Percentiles rank a stretch among this genome's conserved stretches.
Evolutionary conservation across 1,139 yeast genomes (phyloP).

Genomic region (Geotrichum bryndzae): DNA sequence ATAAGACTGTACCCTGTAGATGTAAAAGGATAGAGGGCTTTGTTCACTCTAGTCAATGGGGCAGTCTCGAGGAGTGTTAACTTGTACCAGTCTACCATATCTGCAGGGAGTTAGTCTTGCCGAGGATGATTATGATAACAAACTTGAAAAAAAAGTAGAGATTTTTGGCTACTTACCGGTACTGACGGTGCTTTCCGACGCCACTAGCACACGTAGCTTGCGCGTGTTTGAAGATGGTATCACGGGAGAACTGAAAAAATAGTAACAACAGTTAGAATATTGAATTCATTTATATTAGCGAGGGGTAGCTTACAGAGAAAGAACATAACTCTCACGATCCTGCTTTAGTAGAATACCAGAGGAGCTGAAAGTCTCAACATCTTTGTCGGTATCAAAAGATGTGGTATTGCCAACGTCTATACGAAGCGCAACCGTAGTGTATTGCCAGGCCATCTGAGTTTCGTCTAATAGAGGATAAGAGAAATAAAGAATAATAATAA

Average conservation of each 20-base stretch:
- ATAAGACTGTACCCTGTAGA: constrained; percentile 5
- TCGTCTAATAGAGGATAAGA: not conserved
- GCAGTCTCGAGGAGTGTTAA: constrained; percentile 1
- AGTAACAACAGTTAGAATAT: not conserved
- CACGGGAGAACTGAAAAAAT: constrained; percentile 5
- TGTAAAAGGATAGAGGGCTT: constrained; percentile 9
- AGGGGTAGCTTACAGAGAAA: constrained; percentile 5
- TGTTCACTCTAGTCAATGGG: not conserved
- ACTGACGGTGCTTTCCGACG: constrained; percentile 2
- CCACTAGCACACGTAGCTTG: not conserved
- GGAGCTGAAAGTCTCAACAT: constrained; percentile 12
- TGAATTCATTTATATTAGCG: not conserved
- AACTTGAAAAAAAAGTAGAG: not conserved
- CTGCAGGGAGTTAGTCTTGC: constrained; percentile 1
- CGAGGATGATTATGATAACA: not conserved
- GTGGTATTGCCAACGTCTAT: constrained; percentile 4
- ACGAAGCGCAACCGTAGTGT: constrained; percentile 11
- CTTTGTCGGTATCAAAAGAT: not conserved
- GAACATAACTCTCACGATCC: constrained; percentile 1
- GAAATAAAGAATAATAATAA: not conserved
- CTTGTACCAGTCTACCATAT: constrained; percentile 16
- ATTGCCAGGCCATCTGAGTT: constrained; percentile 9
- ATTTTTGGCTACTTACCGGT: constrained; percentile 2
- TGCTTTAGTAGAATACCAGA: constrained; percentile 13
- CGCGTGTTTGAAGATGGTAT: not conserved